A percentile compares a stretch with the other conserved stretches of the same genome.
phyloP scores from a whole-genome alignment of 1,284 basidiomycete species.

The Fistulinella cinereoalba region DNA sequence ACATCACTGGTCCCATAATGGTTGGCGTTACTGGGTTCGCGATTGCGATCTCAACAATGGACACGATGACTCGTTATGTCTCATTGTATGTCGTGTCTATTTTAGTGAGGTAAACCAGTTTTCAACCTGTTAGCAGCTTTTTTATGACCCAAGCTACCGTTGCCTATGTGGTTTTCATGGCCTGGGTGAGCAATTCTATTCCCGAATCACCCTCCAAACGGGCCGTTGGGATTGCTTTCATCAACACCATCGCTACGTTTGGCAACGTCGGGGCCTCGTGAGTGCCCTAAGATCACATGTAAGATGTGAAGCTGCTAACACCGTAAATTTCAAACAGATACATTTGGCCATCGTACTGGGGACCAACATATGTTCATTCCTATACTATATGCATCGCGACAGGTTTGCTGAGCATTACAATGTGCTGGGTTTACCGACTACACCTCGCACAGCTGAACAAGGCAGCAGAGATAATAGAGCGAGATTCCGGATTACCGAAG shows the following conservation, averaged over 20 bases:
- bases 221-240: slow-evolving; percentile 50
- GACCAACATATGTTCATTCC: slow-evolving; percentile 35
- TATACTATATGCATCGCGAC: slow-evolving; percentile 52
- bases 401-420: slow-evolving; percentile 44
- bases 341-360: slow-evolving; percentile 39
- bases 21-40: slow-evolving; percentile 52
- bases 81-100: slow-evolving; percentile 37
- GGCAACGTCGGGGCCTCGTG: slow-evolving; percentile 54
- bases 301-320: not conserved
- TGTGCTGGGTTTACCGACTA: slow-evolving; percentile 53
- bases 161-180: slow-evolving; percentile 47
- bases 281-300: slow-evolving; percentile 20
- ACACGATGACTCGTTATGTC: slow-evolving; percentile 48
- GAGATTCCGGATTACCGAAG: slow-evolving; percentile 27
- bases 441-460: slow-evolving; percentile 50
- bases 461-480: slow-evolving; percentile 43
- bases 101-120: not conserved
- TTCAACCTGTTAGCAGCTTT: slow-evolving; percentile 37
- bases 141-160: slow-evolving; percentile 55
- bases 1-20: slow-evolving; percentile 44
- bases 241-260: slow-evolving; percentile 50
- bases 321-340: slow-evolving; percentile 33
- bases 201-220: slow-evolving; percentile 51
- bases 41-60: slow-evolving; percentile 55
- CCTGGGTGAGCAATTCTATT: slow-evolving; percentile 53